Evolutionary conservation across 148 eudicot species (phyloP).

Genomic region (Euryodendron excelsum): DNA sequence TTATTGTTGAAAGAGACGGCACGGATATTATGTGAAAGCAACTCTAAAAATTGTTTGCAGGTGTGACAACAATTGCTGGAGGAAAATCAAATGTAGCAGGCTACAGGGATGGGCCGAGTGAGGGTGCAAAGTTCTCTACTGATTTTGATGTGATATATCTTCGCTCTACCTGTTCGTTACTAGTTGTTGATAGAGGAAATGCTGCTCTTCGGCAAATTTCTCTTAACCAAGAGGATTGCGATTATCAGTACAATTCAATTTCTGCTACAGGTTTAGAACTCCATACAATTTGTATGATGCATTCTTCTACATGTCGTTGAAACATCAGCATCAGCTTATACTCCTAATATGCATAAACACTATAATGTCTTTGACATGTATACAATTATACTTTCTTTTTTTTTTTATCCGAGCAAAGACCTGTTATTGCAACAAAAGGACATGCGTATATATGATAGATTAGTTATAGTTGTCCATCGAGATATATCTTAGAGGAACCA

Average conservation of each 20-base stretch:
- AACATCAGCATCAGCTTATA: neutral
- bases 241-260: constrained; percentile 57
- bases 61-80: constrained; percentile 99
- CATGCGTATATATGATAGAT: neutral
- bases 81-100: constrained; percentile 95
- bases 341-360: neutral
- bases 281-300: constrained; percentile 10
- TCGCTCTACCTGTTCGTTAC: constrained; percentile 76
- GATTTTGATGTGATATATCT: constrained; percentile 94
- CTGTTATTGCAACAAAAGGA: neutral
- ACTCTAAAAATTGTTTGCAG: constrained; percentile 32
- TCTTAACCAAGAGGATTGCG: constrained; percentile 81
- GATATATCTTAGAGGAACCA: neutral
- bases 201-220: constrained; percentile 93
- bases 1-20: neutral
- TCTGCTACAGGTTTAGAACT: constrained; percentile 55
- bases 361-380: neutral
- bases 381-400: neutral
- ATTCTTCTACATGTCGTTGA: constrained; percentile 11
- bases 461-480: neutral
- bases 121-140: constrained; percentile 81
- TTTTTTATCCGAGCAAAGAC: neutral
- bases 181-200: constrained; percentile 94
- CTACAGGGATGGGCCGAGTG: constrained; percentile 96
- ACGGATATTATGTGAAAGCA: constrained; percentile 1